A percentile compares a stretch with the other conserved stretches of the same genome.
These are phyloP conservation scores for Apiospora marii DNA, from an alignment of 2,329 filamentous ascomycete genomes.

Conservation along the genomic window DNA sequence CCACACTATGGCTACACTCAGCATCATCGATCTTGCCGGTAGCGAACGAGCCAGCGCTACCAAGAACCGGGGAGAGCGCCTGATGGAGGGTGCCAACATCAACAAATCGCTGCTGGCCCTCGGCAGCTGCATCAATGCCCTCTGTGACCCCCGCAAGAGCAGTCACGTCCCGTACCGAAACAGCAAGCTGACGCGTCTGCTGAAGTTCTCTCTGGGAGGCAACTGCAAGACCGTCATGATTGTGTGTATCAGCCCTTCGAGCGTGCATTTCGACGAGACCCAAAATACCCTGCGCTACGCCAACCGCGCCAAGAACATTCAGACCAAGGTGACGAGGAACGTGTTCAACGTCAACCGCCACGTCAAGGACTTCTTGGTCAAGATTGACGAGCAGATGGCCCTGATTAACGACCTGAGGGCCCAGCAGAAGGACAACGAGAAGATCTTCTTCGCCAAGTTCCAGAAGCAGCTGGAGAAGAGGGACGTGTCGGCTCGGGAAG, in stretches of 20 bases:
- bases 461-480: conserved; percentile 89
- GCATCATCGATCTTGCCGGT: conserved; percentile 96
- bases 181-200: conserved; percentile 91
- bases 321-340: conserved; percentile 98
- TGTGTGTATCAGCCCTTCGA: conserved; percentile 96
- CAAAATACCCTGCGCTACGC: conserved; percentile 98
- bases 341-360: conserved; percentile 99
- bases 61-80: conserved; percentile 90
- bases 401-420: conserved; percentile 94
- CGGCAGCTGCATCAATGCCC: conserved; percentile 96
- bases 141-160: conserved; percentile 89
- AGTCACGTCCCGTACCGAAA: conserved; percentile 98
- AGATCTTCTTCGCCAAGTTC: conserved; percentile 84
- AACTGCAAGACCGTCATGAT: conserved; percentile 99
- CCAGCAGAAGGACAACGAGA: conserved; percentile 89
- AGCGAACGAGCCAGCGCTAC: conserved; percentile 96
- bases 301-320: conserved; percentile 98
- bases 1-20: conserved; percentile 96
- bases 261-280: conserved; percentile 96
- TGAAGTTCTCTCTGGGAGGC: conserved; percentile 96
- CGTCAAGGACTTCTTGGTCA: conserved; percentile 98
- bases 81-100: conserved; percentile 97
- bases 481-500: conserved; percentile 77
- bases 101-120: conserved; percentile 96
- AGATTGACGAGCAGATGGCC: conserved; percentile 98